These are phyloP conservation scores for Cicer judaicum DNA, from an alignment of 306 rosid species.

Conservation along the genomic window DNA sequence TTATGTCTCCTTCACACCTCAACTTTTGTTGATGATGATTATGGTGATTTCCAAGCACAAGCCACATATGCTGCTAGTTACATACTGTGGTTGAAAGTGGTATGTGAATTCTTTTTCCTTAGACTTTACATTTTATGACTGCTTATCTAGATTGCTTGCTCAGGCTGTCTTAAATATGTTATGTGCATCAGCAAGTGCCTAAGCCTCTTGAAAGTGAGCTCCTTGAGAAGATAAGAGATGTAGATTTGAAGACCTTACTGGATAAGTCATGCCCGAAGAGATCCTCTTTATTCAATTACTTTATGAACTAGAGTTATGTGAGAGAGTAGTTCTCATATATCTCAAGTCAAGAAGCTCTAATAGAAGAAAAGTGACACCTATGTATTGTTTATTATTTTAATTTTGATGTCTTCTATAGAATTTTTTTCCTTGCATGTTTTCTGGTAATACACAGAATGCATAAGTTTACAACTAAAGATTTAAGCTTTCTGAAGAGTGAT, in stretches of 20 bases:
- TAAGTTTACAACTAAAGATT: conserved; percentile 30
- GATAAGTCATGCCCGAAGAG: conserved; percentile 64
- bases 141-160: conserved; percentile 39
- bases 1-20: conserved; percentile 57
- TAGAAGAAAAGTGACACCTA: neutral
- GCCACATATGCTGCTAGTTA: conserved; percentile 62
- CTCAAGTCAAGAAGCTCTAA: conserved; percentile 2
- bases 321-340: neutral
- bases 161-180: conserved; percentile 34
- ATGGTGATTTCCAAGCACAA: conserved; percentile 77
- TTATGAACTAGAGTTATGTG: conserved; percentile 46
- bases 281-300: conserved; percentile 59
- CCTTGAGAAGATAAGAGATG: conserved; percentile 54
- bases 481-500: neutral
- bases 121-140: conserved; percentile 12
- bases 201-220: conserved; percentile 48
- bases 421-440: conserved; percentile 7
- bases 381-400: conserved; percentile 16
- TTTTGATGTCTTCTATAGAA: conserved; percentile 12
- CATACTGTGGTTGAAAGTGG: conserved; percentile 74
- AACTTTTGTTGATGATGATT: conserved; percentile 54
- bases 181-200: conserved; percentile 64
- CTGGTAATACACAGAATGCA: neutral
- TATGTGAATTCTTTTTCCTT: conserved; percentile 36
- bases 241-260: conserved; percentile 62